Base-by-base conservation (phyloP, 2,329 filamentous ascomycete genomes). In the Cladosporium sp. region DNA sequence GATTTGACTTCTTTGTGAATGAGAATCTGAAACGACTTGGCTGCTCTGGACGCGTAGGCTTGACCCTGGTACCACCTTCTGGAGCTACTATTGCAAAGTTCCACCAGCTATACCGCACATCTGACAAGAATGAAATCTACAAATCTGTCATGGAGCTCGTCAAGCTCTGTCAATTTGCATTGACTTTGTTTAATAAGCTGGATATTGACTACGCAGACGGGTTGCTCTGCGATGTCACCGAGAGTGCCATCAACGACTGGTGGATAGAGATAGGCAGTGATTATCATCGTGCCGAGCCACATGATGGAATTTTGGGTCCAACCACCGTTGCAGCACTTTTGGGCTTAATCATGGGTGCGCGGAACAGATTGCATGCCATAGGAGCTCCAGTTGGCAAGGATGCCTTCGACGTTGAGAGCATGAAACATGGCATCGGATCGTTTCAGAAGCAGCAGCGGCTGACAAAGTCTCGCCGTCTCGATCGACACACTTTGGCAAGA, bases 261-360 rank as follows among this genome's bases (percentile, higher is more conserved):
- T 97, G 94, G 94, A 87, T 89, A 1, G 90, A 96, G 68, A 88
- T 97, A 60, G 94, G 94, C 1, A 88, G 87, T 0, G 93, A 97
- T 65, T 88, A 94, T 69, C 97, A 93, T 78, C 95, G 93, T 58
- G 84, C 92, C 36, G 94, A 97, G 73, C 93, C 94, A 1, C 89
- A 88, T 9, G 94, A 99, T 74, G 93, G 93, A 12, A 92, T 96
- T 20, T 78, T 99, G 2, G 94, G 94, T 0, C 92, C 94, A 2
- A 95, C 90, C 0, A 97, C 92, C 0, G 92, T 97, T 7, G 86
- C 92, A 20, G 93, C 90, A 2, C 75, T 99, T 19, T 77, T 99
- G 4, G 94, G 94, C 3, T 87, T 94, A 72, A 78, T 97, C 6
- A 88, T 96, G 79, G 94, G 94, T 3, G 91, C 92, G 37, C 84